Conservation (phyloP, 768 basidiomycete genomes). For the Lactarius hatsudake region DNA sequence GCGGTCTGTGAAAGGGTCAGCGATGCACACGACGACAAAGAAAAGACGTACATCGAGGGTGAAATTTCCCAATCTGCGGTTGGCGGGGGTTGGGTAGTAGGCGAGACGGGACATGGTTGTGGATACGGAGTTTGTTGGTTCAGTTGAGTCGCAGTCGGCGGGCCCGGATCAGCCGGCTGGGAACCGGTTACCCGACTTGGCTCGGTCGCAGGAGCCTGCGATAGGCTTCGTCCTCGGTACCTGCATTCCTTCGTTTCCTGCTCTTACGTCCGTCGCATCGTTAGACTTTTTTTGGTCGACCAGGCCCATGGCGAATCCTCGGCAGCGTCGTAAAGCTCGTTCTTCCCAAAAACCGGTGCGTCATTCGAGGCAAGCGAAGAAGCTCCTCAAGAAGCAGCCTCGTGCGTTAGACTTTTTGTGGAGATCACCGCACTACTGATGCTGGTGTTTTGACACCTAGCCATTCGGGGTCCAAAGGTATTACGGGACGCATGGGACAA, state of each 20-base stretch:
- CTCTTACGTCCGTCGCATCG: conserved; percentile 16
- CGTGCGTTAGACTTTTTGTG: conserved; percentile 44
- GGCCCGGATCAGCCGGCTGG: neutral
- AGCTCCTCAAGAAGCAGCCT: conserved; percentile 74
- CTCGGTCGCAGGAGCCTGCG: neutral
- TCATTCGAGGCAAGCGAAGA: conserved; percentile 72
- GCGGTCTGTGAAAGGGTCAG: conserved; percentile 28
- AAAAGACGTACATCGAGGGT: conserved; percentile 28
- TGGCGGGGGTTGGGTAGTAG: conserved; percentile 34
- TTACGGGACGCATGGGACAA: conserved; percentile 88
- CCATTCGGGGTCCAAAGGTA: conserved; percentile 76
- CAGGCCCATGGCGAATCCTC: conserved; percentile 81
- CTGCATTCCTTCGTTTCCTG: conserved; percentile 13
- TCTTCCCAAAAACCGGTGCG: conserved; percentile 76
- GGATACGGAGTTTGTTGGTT: neutral
- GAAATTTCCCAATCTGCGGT: conserved; percentile 24
- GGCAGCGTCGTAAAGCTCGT: conserved; percentile 83
- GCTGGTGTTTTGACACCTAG: conserved; percentile 37
- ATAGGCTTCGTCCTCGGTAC: conserved; percentile 10
- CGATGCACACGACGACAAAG: neutral
- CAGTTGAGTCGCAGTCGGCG: neutral
- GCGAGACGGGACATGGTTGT: conserved; percentile 37
- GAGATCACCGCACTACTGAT: conserved; percentile 19
- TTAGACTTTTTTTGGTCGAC: conserved; percentile 14
- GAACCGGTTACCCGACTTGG: neutral